Percentiles rank a stretch among this genome's conserved stretches.
These are phyloP conservation scores for Trifolium pratense DNA, from an alignment of 306 rosid genomes.

Conservation along the genomic window DNA sequence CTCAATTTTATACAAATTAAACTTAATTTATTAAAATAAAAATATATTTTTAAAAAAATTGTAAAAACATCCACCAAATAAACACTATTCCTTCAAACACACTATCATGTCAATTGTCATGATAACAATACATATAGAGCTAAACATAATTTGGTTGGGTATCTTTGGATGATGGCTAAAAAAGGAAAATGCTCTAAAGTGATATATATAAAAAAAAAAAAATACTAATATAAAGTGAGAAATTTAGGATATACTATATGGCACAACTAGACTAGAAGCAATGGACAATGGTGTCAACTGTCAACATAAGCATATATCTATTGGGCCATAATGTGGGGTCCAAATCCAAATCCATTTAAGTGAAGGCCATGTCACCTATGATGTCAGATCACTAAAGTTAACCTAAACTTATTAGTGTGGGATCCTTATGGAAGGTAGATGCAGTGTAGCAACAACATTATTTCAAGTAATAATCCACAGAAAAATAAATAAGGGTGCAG, in stretches of 20 bases:
- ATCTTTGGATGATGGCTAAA: neutral
- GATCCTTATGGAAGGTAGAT: neutral
- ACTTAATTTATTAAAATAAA: neutral
- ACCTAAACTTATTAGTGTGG: conserved; percentile 2
- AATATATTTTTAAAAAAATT: neutral
- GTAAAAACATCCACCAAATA: neutral
- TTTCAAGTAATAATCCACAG: neutral
- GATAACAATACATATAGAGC: neutral
- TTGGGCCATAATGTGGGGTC: conserved; percentile 40
- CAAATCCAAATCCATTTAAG: conserved; percentile 40
- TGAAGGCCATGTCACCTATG: conserved; percentile 52
- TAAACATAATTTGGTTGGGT: conserved; percentile 1
- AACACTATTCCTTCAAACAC: no score
- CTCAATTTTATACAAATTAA: neutral
- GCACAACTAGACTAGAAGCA: conserved; percentile 38
- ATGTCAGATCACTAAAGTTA: conserved; percentile 45
- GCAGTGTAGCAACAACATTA: neutral
- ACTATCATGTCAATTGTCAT: neutral
- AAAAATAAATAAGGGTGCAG: neutral
- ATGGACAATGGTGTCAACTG: conserved; percentile 31
- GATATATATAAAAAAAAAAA: no score
- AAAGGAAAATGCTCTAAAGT: neutral
- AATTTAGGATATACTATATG: conserved; percentile 29
- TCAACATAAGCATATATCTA: conserved; percentile 18
- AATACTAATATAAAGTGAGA: conserved; percentile 10